Percentiles rank a stretch among this genome's conserved stretches.
phyloP scores from a whole-genome alignment of 163 green algal genomes.

The Scenedesmus sp. region DNA sequence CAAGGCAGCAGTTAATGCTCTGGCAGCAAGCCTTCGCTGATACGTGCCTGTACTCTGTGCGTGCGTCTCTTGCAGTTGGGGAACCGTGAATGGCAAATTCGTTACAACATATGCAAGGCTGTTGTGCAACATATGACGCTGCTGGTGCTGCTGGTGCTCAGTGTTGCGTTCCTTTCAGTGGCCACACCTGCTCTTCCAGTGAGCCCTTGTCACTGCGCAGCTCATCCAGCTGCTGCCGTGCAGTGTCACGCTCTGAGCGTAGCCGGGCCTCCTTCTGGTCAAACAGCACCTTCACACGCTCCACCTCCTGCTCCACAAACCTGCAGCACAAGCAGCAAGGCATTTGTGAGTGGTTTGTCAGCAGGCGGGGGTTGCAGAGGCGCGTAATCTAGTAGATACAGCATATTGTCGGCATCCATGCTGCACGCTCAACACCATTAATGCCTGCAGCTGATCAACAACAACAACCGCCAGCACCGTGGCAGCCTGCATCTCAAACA shows the following conservation, averaged over 20 bases:
- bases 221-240: conserved; percentile 53
- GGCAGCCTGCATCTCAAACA: too few relatives aligned
- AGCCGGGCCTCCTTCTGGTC: conserved; percentile 78
- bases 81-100: too few relatives aligned
- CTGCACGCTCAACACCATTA: not conserved
- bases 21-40: too few relatives aligned
- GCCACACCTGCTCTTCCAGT: conserved; percentile 47
- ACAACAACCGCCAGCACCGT: not conserved
- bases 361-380: too few relatives aligned
- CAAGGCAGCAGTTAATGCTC: too few relatives aligned
- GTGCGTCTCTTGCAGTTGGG: too few relatives aligned
- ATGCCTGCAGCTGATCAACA: not conserved
- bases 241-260: conserved; percentile 71
- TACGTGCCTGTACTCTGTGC: too few relatives aligned
- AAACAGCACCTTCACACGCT: conserved; percentile 86
- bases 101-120: not conserved
- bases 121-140: not conserved
- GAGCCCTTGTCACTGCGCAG: conserved; percentile 4
- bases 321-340: conserved; percentile 32
- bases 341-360: not conserved
- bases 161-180: not conserved
- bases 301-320: conserved; percentile 84
- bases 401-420: too few relatives aligned
- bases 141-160: not conserved
- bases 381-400: too few relatives aligned